Base-by-base conservation (phyloP, 768 basidiomycete species). In the Bullera alba region DNA sequence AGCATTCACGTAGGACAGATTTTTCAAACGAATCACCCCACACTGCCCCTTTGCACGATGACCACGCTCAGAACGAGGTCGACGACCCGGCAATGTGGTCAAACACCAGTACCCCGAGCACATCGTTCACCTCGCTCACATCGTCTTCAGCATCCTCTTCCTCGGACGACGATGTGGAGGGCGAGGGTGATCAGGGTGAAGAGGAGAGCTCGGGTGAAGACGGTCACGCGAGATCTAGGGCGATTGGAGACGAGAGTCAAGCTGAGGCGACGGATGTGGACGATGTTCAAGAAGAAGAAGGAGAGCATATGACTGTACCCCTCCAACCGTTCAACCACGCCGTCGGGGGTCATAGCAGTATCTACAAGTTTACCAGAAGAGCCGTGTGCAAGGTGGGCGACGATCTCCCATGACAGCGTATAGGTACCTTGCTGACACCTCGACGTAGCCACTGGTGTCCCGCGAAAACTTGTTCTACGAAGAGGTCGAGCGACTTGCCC, bases 391-490 rank as follows among this genome's bases (percentile, higher is more conserved):
- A 99, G 83, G 93, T 95, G 61, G 65, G 85, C 72, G 28, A 21
- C 43, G 27, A 41, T 22, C 45, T 30, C 32, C 4, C 14, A 42
- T 48, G 30, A 19, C 16, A 21, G 5, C 28, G 12, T 2, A n/a
- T 42, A 28, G 5, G 50, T 42, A 43, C 46, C 59, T 47, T 55
- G 57, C 60, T 23, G 41, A 51, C 42, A 16, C 35, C n/a, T 15
- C 5, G 10, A 10, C 37, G 8, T 72, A 97, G 92, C 93, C 93
- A 15, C 81, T 99, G 6, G 91, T 95, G 26, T 91, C 88, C 3
- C 82, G 92, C 50, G 95, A 99, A 75, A 99, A 99, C 67, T 77
- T 95, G 41, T 96, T 99, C 68, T 99, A 99, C 69, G 95, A 99
- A 70, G 82, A 91, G 1, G 90, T 97, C 27, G 95, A 99, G 70